These are phyloP conservation scores for Begonia masoniana DNA, from an alignment of 306 rosid species.

Conservation along the genomic window DNA sequence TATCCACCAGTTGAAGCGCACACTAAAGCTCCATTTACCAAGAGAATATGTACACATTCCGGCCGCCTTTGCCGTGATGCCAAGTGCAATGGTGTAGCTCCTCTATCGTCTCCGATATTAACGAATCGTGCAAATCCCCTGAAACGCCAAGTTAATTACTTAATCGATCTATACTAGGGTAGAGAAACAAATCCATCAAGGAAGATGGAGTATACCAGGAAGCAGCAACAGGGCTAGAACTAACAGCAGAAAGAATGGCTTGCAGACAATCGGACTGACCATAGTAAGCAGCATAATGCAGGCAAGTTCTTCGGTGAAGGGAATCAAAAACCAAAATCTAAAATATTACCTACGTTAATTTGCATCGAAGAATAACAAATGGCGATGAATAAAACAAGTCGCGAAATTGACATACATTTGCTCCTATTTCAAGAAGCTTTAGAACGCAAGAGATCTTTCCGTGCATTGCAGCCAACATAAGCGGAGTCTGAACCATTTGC, in stretches of 20 bases:
- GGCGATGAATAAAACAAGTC: too few relatives aligned
- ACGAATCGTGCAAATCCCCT: constrained; percentile 98
- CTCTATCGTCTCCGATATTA: constrained; percentile 81
- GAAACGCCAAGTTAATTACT: not conserved
- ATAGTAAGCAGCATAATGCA: constrained; percentile 87
- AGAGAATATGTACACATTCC: constrained; percentile 64
- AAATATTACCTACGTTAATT: not conserved
- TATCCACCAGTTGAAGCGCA: constrained; percentile 83
- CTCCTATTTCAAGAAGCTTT: constrained; percentile 80
- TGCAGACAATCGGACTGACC: constrained; percentile 82
- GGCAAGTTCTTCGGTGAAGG: constrained; percentile 71
- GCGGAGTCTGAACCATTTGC: constrained; percentile 59
- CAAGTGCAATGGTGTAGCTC: constrained; percentile 91
- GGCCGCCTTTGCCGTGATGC: constrained; percentile 83
- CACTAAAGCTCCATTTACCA: constrained; percentile 82
- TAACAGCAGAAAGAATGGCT: constrained; percentile 74
- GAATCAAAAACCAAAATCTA: constrained; percentile 94
- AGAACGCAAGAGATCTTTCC: constrained; percentile 70
- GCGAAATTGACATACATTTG: constrained; percentile 44
- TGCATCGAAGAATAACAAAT: too few relatives aligned
- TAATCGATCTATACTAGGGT: not conserved
- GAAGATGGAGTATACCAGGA: constrained; percentile 41
- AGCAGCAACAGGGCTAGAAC: constrained; percentile 76
- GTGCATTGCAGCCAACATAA: constrained; percentile 98
- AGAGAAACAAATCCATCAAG: not conserved